phyloP scores from a whole-genome alignment of 2,329 filamentous ascomycete genomes.

The Cercospora zeae-maydis region DNA sequence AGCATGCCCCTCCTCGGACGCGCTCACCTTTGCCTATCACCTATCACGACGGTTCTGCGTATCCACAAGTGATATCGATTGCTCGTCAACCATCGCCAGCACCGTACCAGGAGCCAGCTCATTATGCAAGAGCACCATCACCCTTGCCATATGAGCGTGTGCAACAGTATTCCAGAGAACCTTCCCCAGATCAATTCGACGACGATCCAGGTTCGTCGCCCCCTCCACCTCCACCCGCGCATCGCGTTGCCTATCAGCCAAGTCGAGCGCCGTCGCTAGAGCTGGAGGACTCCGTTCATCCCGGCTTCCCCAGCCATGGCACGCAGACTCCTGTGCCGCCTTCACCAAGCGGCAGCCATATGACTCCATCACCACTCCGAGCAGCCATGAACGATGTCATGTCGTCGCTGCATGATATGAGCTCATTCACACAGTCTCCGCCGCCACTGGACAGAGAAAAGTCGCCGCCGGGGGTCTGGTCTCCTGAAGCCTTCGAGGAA shows the following conservation, averaged over 20 bases:
- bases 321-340: conserved; percentile 62
- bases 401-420: conserved; percentile 87
- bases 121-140: conserved; percentile 23
- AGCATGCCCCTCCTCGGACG: conserved; percentile 34
- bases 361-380: conserved; percentile 83
- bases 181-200: conserved; percentile 23
- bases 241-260: conserved; percentile 56
- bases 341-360: conserved; percentile 56
- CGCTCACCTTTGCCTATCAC: conserved; percentile 43
- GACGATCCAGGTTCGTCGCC: conserved; percentile 61
- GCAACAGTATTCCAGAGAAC: conserved; percentile 23
- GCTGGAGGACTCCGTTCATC: conserved; percentile 26
- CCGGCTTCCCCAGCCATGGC: conserved; percentile 50
- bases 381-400: conserved; percentile 99
- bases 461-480: conserved; percentile 72
- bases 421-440: conserved; percentile 53
- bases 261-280: conserved; percentile 49
- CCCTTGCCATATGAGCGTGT: conserved; percentile 25
- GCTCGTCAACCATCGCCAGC: conserved; percentile 32
- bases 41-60: conserved; percentile 37
- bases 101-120: conserved; percentile 26
- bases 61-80: conserved; percentile 31
- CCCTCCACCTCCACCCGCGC: conserved; percentile 80
- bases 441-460: conserved; percentile 51
- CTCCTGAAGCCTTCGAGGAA: conserved; percentile 77